These are phyloP conservation scores for Blakeslea trispora DNA, from an alignment of 371 early-diverging fungal species.

Conservation along the genomic window DNA sequence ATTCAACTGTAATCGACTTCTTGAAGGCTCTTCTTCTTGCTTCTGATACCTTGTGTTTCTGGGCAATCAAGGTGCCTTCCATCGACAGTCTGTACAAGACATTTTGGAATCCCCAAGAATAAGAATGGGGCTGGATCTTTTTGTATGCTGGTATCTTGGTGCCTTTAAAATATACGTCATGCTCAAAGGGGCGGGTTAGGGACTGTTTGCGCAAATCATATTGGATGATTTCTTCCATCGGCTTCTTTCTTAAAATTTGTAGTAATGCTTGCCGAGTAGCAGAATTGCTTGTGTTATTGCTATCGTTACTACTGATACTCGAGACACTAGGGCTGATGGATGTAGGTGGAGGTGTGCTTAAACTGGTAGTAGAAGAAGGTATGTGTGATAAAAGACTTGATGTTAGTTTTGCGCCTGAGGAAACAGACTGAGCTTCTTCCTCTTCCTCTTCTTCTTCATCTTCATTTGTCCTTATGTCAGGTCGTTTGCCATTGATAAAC, in stretches of 20 bases:
- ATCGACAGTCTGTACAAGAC: conserved; percentile 26
- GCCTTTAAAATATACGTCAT: conserved; percentile 35
- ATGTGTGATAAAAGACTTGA: conserved; percentile 14
- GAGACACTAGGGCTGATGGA: conserved; percentile 14
- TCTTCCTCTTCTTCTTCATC: conserved; percentile 20
- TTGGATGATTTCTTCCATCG: conserved; percentile 26
- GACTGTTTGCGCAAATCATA: conserved; percentile 44
- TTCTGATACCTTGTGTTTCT: conserved; percentile 38
- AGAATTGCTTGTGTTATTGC: conserved; percentile 14
- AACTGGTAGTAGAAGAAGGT: conserved; percentile 17
- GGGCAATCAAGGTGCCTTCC: neutral
- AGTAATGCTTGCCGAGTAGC: conserved; percentile 14
- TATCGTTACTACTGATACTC: conserved; percentile 15
- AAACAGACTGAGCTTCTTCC: neutral
- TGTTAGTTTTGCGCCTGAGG: neutral
- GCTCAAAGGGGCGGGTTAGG: conserved; percentile 35
- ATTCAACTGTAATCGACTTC: conserved; percentile 45
- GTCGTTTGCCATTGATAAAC: conserved; percentile 29
- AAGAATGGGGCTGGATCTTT: conserved; percentile 50
- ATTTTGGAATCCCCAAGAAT: conserved; percentile 58
- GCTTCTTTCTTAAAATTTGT: conserved; percentile 25
- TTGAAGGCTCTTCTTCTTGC: conserved; percentile 45
- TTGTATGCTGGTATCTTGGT: conserved; percentile 39
- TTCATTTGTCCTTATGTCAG: conserved; percentile 20
- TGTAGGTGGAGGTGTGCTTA: conserved; percentile 9